Percentiles rank a stretch among this genome's conserved stretches.
Conservation (phyloP, 2,329 filamentous ascomycete species). For the Fusarium keratoplasticum region DNA sequence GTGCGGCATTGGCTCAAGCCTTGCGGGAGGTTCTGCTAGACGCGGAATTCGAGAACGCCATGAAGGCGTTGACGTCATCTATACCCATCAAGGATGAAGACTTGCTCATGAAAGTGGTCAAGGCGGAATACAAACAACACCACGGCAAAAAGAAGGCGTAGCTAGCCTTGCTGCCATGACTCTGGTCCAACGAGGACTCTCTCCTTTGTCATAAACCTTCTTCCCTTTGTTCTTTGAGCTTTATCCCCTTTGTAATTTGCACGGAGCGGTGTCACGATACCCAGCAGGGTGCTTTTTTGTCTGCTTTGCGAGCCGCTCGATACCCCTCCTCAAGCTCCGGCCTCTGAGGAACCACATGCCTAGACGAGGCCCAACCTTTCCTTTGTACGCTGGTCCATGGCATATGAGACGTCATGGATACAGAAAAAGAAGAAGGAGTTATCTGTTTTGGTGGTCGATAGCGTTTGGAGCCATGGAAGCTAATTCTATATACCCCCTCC, state of each 20-base stretch:
- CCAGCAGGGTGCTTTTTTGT: constrained; percentile 31
- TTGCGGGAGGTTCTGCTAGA: constrained; percentile 89
- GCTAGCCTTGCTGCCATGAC: constrained; percentile 45
- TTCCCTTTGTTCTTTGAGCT: constrained; percentile 15
- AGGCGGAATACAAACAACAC: constrained; percentile 83
- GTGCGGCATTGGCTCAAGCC: constrained; percentile 89
- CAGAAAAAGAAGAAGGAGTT: constrained; percentile 37
- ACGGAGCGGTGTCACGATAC: constrained; percentile 41
- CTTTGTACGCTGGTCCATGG: constrained; percentile 33
- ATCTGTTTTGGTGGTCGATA: constrained; percentile 29
- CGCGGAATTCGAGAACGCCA: constrained; percentile 96
- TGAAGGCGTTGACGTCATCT: constrained; percentile 96
- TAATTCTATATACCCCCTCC: constrained; percentile 46
- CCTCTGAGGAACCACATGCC: constrained; percentile 41
- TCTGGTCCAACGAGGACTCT: constrained; percentile 31
- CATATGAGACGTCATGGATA: constrained; percentile 27
- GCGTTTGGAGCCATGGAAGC: constrained; percentile 43
- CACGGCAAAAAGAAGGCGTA: constrained; percentile 59
- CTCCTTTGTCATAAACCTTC: constrained; percentile 25
- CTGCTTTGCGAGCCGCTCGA: constrained; percentile 40
- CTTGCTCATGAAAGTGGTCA: constrained; percentile 88
- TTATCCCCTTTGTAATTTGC: constrained; percentile 34
- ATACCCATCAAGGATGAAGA: constrained; percentile 95
- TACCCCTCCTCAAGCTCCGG: constrained; percentile 42
- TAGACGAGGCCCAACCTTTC: constrained; percentile 36